These are phyloP conservation scores for Endocalyx cinctus DNA, from an alignment of 2,329 filamentous ascomycete genomes.

Conservation along the genomic window DNA sequence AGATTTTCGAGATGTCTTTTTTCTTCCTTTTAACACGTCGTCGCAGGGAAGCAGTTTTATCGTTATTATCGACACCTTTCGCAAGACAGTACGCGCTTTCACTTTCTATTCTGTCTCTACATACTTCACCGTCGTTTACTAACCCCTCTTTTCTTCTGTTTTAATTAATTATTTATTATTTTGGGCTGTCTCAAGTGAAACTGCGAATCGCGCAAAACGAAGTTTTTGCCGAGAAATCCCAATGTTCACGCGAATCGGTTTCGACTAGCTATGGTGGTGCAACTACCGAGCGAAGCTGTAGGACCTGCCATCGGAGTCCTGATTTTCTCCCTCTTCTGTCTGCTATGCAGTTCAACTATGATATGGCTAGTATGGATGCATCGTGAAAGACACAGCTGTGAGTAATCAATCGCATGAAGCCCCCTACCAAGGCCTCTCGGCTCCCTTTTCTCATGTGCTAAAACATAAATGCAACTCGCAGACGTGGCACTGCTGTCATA, in stretches of 20 bases:
- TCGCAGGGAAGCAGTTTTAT: too few species aligned
- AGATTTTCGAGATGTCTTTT: too few species aligned
- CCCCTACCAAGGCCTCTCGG: not conserved
- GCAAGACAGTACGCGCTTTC: too few species aligned
- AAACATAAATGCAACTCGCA: conserved; percentile 8
- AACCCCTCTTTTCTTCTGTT: not conserved
- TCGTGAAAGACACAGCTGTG: conserved; percentile 32
- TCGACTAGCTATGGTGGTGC: conserved; percentile 30
- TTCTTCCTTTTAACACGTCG: too few species aligned
- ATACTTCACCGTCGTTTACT: not conserved
- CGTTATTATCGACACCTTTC: too few species aligned
- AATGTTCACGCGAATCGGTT: conserved; percentile 4
- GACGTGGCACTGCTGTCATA: conserved; percentile 31
- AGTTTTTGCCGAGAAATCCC: conserved; percentile 13
- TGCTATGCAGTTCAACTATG: conserved; percentile 19
- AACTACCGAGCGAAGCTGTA: conserved; percentile 29
- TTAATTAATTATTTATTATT: not conserved
- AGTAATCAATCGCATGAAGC: conserved; percentile 13
- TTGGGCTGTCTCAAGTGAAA: not conserved
- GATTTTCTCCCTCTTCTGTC: conserved; percentile 25
- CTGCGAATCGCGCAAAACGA: conserved; percentile 1
- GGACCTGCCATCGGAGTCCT: conserved; percentile 22
- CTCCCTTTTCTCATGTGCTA: not conserved
- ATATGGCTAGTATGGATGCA: conserved; percentile 30
- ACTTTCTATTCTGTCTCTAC: too few species aligned